A percentile compares a stretch with the other conserved stretches of the same genome.
These are phyloP conservation scores for Pecoramyces ruminantium DNA, from an alignment of 192 early-diverging fungal genomes.

Conservation along the genomic window DNA sequence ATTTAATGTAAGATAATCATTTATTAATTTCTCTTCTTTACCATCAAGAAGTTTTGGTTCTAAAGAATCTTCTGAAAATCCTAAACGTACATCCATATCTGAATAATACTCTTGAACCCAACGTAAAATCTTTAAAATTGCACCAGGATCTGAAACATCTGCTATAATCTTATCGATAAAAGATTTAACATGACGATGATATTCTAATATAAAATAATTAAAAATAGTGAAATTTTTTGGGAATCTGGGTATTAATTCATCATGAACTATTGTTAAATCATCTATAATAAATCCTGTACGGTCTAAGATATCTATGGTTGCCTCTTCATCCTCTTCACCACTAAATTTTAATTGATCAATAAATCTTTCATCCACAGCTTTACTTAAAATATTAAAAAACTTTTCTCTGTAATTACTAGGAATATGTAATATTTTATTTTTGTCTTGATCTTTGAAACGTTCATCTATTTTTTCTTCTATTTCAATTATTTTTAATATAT, in stretches of 20 bases:
- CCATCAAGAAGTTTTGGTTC: conserved; percentile 86
- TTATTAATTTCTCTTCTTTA: conserved; percentile 70
- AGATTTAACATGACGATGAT: conserved; percentile 80
- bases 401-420: conserved; percentile 43
- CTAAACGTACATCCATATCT: conserved; percentile 71
- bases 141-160: conserved; percentile 60
- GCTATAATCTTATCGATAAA: conserved; percentile 55
- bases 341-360: conserved; percentile 20
- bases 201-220: conserved; percentile 84
- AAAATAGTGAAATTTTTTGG: conserved; percentile 90
- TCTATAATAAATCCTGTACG: conserved; percentile 69
- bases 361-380: conserved; percentile 50
- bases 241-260: conserved; percentile 72
- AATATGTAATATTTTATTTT: conserved; percentile 21
- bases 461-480: conserved; percentile 81
- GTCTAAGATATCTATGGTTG: conserved; percentile 42
- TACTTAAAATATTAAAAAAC: conserved; percentile 58
- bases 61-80: conserved; percentile 70
- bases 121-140: conserved; percentile 66
- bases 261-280: conserved; percentile 72
- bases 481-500: conserved; percentile 88
- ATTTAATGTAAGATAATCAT: conserved; percentile 84
- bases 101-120: conserved; percentile 87
- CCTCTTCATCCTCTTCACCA: conserved; percentile 33
- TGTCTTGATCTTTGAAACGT: conserved; percentile 28